Conservation (phyloP, 2,329 filamentous ascomycete species). For the Penicillium sp. region DNA sequence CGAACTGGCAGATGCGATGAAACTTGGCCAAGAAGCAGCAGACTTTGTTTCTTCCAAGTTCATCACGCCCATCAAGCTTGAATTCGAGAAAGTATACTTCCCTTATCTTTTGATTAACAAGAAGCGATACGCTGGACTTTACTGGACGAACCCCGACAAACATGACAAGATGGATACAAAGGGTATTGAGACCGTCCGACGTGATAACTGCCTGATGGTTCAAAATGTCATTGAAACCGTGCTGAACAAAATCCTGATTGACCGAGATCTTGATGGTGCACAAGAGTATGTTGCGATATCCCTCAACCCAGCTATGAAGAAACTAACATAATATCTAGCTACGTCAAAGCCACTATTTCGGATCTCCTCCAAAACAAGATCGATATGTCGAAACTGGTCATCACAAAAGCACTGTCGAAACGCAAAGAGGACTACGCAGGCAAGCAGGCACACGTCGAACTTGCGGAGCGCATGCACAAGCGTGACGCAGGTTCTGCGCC, state of each 20-base stretch:
- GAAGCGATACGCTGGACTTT: constrained; percentile 97
- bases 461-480: constrained; percentile 95
- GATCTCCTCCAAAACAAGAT: constrained; percentile 95
- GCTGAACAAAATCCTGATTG: constrained; percentile 90
- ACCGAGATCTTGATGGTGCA: constrained; percentile 83
- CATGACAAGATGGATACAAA: constrained; percentile 99
- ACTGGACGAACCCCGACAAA: constrained; percentile 92
- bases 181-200: constrained; percentile 94
- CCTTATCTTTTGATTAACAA: constrained; percentile 99
- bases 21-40: constrained; percentile 88
- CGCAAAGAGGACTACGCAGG: constrained; percentile 69
- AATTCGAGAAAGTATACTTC: constrained; percentile 99
- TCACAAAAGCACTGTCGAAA: constrained; percentile 95
- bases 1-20: constrained; percentile 87
- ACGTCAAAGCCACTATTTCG: constrained; percentile 94
- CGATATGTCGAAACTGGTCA: constrained; percentile 98
- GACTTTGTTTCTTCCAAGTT: constrained; percentile 88
- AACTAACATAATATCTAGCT: constrained; percentile 58
- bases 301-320: background rate
- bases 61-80: constrained; percentile 93
- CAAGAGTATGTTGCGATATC: constrained; percentile 70
- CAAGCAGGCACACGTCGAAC: constrained; percentile 94
- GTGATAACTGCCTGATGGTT: constrained; percentile 93
- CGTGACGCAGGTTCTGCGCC: constrained; percentile 93
- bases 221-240: constrained; percentile 98